These are phyloP conservation scores for Pinus tabuliformis DNA, from an alignment of 75 land plant species.

Conservation along the genomic window DNA sequence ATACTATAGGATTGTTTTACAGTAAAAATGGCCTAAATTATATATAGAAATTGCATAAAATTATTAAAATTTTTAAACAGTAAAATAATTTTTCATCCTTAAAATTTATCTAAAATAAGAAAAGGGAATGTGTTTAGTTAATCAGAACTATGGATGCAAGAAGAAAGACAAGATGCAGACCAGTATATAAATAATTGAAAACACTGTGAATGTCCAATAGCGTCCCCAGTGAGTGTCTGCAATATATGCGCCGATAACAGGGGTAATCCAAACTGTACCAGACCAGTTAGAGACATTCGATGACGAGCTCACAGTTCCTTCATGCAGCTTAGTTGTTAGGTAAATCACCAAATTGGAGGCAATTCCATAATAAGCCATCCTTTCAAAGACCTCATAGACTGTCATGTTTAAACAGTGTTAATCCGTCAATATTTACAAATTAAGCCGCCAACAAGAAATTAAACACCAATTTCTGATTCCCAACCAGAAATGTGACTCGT, in stretches of 20 bases:
- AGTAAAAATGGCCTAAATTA: too few relatives aligned
- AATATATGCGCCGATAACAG: constrained; percentile 33
- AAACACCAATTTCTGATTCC: too few relatives aligned
- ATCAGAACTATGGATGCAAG: neutral
- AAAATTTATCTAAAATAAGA: too few relatives aligned
- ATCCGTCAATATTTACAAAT: neutral
- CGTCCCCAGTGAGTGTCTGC: constrained; percentile 35
- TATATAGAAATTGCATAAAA: too few relatives aligned
- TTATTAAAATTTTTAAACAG: too few relatives aligned
- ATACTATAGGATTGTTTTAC: too few relatives aligned
- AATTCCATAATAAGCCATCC: constrained; percentile 73
- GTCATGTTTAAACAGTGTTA: neutral
- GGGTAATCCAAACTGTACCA: constrained; percentile 34
- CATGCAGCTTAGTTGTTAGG: constrained; percentile 58
- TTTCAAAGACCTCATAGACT: constrained; percentile 78
- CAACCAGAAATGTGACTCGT: too few relatives aligned
- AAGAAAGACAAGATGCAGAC: neutral
- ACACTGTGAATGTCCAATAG: constrained; percentile 29
- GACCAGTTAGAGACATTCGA: constrained; percentile 35
- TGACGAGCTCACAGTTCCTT: constrained; percentile 38
- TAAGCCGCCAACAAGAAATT: too few relatives aligned
- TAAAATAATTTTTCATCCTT: too few relatives aligned
- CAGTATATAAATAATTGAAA: constrained; percentile 25
- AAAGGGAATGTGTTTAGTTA: too few relatives aligned
- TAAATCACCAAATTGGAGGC: constrained; percentile 64